Conservation (phyloP, 805 yeast genomes). For the Debaryomyces maramus region DNA sequence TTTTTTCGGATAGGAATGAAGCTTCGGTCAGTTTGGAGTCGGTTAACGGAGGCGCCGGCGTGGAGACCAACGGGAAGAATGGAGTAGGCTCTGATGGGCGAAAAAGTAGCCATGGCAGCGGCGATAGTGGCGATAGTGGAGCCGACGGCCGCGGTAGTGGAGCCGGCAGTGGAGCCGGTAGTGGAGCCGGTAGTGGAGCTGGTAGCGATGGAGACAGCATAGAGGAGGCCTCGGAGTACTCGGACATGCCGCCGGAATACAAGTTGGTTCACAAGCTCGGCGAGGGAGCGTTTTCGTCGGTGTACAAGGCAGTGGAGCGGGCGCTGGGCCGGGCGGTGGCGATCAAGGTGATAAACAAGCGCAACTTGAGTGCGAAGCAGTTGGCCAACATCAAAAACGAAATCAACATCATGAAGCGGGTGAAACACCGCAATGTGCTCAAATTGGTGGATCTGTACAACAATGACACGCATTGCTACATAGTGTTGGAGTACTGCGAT, state of each 20-base stretch:
- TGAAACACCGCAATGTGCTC: constrained; percentile 62
- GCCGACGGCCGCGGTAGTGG: background rate
- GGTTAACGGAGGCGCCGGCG: background rate
- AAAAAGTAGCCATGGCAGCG: background rate
- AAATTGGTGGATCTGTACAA: constrained; percentile 56
- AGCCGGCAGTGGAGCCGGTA: background rate
- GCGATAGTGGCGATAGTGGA: background rate
- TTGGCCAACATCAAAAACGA: constrained; percentile 64
- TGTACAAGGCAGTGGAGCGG: constrained; percentile 65
- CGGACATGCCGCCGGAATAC: constrained; percentile 31
- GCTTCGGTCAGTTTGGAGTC: background rate
- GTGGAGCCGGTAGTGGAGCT: background rate
- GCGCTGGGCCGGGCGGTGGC: constrained; percentile 55
- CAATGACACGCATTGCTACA: constrained; percentile 53
- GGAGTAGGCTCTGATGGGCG: background rate
- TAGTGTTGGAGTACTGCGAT: constrained; percentile 64
- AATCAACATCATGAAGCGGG: constrained; percentile 68
- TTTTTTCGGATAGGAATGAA: constrained; percentile 3
- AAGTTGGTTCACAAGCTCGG: constrained; percentile 47
- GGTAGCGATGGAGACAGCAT: background rate
- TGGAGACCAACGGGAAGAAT: background rate
- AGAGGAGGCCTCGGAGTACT: constrained; percentile 9
- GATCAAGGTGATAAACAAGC: constrained; percentile 71
- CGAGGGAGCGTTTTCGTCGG: constrained; percentile 90
- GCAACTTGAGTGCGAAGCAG: constrained; percentile 51